Evolutionary conservation across 768 basidiomycete genomes (phyloP).

Genomic region (Termitomyces sp.): DNA sequence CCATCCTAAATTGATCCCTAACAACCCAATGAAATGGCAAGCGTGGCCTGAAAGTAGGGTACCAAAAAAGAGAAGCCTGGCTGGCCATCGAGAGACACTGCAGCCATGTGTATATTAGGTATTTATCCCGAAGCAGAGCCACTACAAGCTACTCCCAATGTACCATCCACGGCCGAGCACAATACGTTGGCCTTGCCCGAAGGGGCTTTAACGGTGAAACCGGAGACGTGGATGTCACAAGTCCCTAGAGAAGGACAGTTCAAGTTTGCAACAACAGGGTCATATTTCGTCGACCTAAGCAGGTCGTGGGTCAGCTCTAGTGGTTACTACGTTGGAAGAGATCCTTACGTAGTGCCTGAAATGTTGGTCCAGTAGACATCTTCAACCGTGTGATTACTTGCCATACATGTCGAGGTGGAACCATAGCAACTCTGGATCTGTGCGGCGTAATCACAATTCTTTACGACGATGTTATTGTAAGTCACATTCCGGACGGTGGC

Average conservation of each 20-base stretch:
- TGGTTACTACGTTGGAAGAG: neutral
- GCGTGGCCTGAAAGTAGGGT: neutral
- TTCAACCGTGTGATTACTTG: constrained; percentile 19
- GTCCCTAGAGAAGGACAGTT: constrained; percentile 21
- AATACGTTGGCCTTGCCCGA: constrained; percentile 18
- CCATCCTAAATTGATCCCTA: neutral
- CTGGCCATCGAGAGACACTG: neutral
- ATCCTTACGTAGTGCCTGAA: constrained; percentile 22
- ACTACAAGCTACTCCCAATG: constrained; percentile 19
- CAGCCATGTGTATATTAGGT: neutral
- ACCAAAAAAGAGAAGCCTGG: neutral
- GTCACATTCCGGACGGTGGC: constrained; percentile 26
- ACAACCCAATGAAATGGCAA: neutral
- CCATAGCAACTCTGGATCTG: constrained; percentile 27
- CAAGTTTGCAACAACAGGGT: constrained; percentile 22
- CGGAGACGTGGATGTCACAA: constrained; percentile 18
- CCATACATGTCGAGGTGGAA: constrained; percentile 17
- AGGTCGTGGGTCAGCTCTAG: neutral
- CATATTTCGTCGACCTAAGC: constrained; percentile 17
- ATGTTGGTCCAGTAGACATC: constrained; percentile 20
- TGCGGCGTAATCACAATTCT: constrained; percentile 26
- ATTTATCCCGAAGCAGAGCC: constrained; percentile 20
- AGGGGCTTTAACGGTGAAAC: constrained; percentile 20
- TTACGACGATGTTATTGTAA: constrained; percentile 20
- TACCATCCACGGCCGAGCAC: constrained; percentile 22